Base-by-base conservation (phyloP, 306 rosid genomes). In the Cyamopsis tetragonoloba region DNA sequence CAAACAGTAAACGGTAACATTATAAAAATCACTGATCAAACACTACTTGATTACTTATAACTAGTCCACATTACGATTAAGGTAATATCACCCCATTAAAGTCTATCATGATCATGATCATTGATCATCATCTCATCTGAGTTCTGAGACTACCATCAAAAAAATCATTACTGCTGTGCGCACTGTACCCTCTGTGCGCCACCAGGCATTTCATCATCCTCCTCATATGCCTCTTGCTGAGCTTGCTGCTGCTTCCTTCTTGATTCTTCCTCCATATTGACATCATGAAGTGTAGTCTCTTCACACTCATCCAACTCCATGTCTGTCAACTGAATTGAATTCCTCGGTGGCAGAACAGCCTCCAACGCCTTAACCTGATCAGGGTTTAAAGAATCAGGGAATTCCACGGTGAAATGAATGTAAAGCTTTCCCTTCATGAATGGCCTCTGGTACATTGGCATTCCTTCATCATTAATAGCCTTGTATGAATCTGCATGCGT, bases 181-280 rank as follows among this genome's bases (percentile, higher is more conserved):
- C 97, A 93, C 35, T 89, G 98, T 32, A 93, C 98, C 72, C 98
- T 87, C 78, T 93, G 98, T 24, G 88, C 96, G 32, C 98, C 96
- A 35, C 97, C 95, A 14, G 38, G 97, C 97, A 89, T 81, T 1
- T 89, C 96, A 0, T 89, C 96, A 4, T 89, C 98, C 30, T 92
- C 98, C 0, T 89, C 96, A 4, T 92, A 89, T 0, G 93, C 96
- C 75, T 92, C 98, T 63, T 77, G 88, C 53, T 81, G 87, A 51
- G 82, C 76, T 54, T 79, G 88, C 48, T 85, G 89, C 48, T 85
- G 86, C 77, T 71, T 92, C 89, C 96, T 76, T 77, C 95, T 80
- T 72, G 75, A 56, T 84, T 92, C 96, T 56, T 92, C 96, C 68
- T 89, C 96, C 59, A 92, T 86, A 56, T 89, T 89, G 20, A 92